Evolutionary conservation across 805 yeast species (phyloP), one percentile per base, ranked within the genome.

Genomic region (Candida incommunis): DNA sequence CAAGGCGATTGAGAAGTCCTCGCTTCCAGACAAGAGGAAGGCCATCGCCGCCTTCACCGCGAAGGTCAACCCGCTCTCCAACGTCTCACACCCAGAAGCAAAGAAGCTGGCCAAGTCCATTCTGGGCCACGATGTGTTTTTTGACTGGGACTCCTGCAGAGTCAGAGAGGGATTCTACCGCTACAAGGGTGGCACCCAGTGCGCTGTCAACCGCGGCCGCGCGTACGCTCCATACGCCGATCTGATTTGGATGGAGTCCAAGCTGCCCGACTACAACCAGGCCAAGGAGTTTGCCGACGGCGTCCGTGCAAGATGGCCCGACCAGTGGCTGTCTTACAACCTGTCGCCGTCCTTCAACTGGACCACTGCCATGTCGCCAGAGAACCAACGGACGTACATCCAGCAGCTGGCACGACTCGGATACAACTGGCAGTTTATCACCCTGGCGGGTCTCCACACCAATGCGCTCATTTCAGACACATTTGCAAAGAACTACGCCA

Each of bases 221-320:
- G 94, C 95, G 24, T 90, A 72, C 63, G 88, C 96, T 45, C 96
- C 96, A 51, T 90, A 81, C 65, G 87, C 94, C 40, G 97, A 88
- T 66, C 72, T 90, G 70, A 80, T 88, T 56, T 90, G 97, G 97
- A 88, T 90, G 96, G 97, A 90, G 72, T 81, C 95, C 48, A 88
- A 88, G 65, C 75, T 84, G 55, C 97, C 97, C 54, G 95, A 87
- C 66, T 88, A 75, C 68, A 74, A 71, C 49, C 97, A 90, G 70
- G 97, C 96, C 52, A 76, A 79, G 67, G 95, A 86, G 69, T 90
- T 90, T 60, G 92, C 97, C 46, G 82, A 78, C 41, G 96, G 97
- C 60, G 94, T 90, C 53, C 76, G 80, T 62, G 74, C 76, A 26
- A 71, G 70, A 48, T 82, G 64, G 67, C 97, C 97, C 54, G 74